Conservation (phyloP, 129 eudicot genomes). For the Logfia minima region DNA sequence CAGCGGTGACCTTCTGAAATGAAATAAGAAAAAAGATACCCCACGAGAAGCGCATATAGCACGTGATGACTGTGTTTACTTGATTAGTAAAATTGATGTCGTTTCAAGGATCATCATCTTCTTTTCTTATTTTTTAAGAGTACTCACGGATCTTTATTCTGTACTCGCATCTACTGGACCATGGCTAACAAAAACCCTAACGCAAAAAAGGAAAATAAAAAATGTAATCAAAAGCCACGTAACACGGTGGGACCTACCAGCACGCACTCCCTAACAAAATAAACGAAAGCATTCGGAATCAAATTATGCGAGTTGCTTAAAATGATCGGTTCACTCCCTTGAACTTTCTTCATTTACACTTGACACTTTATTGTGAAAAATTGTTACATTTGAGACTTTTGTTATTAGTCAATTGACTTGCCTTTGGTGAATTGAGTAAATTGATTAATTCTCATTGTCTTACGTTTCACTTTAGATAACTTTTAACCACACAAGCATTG, state of each 20-base stretch:
- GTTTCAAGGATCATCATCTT: neutral
- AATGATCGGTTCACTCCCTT: neutral
- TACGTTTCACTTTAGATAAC: too few relatives aligned
- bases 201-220: neutral
- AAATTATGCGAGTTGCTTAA: constrained; percentile 4
- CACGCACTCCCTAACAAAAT: constrained; percentile 22
- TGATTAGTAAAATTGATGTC: constrained; percentile 5
- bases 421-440: too few relatives aligned
- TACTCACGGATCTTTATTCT: neutral
- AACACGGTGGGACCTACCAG: constrained; percentile 15
- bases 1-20: neutral
- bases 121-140: neutral
- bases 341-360: neutral
- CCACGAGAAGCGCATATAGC: constrained; percentile 23
- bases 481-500: too few relatives aligned
- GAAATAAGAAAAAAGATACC: neutral
- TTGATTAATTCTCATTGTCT: too few relatives aligned
- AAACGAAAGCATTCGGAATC: constrained; percentile 13
- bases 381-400: too few relatives aligned
- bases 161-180: constrained; percentile 12
- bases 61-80: constrained; percentile 1
- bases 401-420: too few relatives aligned
- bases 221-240: constrained; percentile 17
- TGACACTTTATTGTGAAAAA: too few relatives aligned
- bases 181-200: neutral